A percentile compares a stretch with the other conserved stretches of the same genome.
Conservation (phyloP, 768 basidiomycete species). For the Trametes cubensis region DNA sequence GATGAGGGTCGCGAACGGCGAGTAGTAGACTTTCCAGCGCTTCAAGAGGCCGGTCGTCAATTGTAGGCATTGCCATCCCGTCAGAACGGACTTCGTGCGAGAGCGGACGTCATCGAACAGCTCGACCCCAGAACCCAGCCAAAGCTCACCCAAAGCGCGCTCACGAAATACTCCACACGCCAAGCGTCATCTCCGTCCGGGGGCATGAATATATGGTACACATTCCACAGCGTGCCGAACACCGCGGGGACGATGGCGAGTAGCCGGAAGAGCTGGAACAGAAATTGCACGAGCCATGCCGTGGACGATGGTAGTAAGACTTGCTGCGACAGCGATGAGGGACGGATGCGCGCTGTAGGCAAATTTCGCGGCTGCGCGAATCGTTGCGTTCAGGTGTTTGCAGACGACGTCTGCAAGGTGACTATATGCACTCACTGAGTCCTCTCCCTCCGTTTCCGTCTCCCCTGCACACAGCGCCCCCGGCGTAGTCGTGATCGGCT, state of each 20-base stretch:
- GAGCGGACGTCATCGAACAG: neutral
- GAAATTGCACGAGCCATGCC: conserved; percentile 54
- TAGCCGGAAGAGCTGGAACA: conserved; percentile 72
- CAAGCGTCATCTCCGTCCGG: conserved; percentile 40
- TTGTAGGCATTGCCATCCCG: conserved; percentile 85
- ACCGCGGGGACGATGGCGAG: conserved; percentile 75
- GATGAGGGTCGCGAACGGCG: conserved; percentile 84
- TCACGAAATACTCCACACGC: conserved; percentile 65
- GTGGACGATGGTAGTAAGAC: conserved; percentile 49
- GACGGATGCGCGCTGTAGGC: conserved; percentile 59
- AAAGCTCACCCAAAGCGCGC: conserved; percentile 68
- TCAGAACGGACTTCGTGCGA: conserved; percentile 69
- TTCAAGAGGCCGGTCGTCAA: conserved; percentile 87
- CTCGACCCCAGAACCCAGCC: neutral
- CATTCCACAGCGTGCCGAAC: conserved; percentile 63
- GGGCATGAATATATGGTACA: conserved; percentile 54
- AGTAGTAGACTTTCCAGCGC: conserved; percentile 91
- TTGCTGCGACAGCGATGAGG: conserved; percentile 24
- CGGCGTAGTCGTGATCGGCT: conserved; percentile 62
- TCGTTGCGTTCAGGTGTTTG: neutral
- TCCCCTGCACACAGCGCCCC: conserved; percentile 67
- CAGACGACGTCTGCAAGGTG: neutral
- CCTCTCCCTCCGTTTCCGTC: conserved; percentile 79
- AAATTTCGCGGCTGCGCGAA: conserved; percentile 57
- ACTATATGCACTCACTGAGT: conserved; percentile 56